phyloP scores from a whole-genome alignment of 2,329 filamentous ascomycete species.

The Nemania sp. region DNA sequence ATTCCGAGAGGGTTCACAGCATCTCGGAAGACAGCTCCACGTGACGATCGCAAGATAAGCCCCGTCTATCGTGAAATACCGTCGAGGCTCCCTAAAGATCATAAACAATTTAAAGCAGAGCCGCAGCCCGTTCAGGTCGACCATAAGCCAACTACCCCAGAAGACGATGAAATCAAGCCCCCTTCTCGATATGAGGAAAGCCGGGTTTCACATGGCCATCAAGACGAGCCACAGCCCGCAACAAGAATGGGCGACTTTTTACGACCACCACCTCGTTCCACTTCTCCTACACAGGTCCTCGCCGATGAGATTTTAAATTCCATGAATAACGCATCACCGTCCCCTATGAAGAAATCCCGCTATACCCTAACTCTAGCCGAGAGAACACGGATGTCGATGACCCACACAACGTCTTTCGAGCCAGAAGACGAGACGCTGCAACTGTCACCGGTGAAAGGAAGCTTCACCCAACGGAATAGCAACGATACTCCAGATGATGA shows the following conservation, averaged over 20 bases:
- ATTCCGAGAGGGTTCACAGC: constrained; percentile 10
- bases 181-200: constrained; percentile 3
- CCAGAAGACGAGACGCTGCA: constrained; percentile 40
- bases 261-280: constrained; percentile 28
- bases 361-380: constrained; percentile 71
- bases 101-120: constrained; percentile 9
- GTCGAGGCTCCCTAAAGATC: neutral
- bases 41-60: constrained; percentile 14
- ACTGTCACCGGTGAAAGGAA: constrained; percentile 29
- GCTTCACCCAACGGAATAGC: constrained; percentile 27
- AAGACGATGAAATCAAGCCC: neutral
- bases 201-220: neutral
- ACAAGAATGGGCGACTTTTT: constrained; percentile 14
- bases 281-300: constrained; percentile 54
- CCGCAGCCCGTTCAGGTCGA: neutral
- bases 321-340: constrained; percentile 60
- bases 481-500: constrained; percentile 22
- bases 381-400: constrained; percentile 82
- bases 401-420: constrained; percentile 48
- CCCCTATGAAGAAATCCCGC: constrained; percentile 59
- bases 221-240: neutral
- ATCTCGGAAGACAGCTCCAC: constrained; percentile 10
- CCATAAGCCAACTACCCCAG: neutral
- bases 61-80: constrained; percentile 1
- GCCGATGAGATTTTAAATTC: constrained; percentile 62